Base-by-base conservation (phyloP, 306 rosid genomes). In the Sechiopsis laciniata region DNA sequence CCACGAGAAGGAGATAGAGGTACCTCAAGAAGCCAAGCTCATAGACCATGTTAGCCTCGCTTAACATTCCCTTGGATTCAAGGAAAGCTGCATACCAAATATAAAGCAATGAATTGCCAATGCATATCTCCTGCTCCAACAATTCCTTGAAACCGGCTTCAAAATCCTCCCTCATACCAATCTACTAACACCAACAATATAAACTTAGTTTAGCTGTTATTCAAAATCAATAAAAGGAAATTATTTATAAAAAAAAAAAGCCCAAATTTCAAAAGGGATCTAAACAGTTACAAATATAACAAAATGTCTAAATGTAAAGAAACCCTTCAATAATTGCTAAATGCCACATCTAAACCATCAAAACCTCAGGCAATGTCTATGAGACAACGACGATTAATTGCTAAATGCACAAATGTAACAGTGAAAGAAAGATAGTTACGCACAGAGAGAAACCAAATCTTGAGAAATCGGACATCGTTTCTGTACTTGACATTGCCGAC, bases 401-500 rank as follows among this genome's bases (percentile, higher is more conserved):
- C 22, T 48, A 22, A 68, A 48, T 12, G 3, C 40, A 46, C 73
- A 48, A 50, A 21, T 15, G 2, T 48, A 21, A 59, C 42, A 32
- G 54, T 2, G n/a, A 64, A 37, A 8, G 55, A 10, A 13, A 32
- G 22, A 72, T 29, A 62, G 60, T 37, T 72, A 46, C 54, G 19
- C 79, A 91, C 97, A 81, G 86, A 86, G 74, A 91, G 82, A 82
- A 89, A 79, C 91, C 97, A 89, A 72, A 91, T 85, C 87, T 86
- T 87, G 76, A 91, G 91, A 71, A 91, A 91, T 85, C 97, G 80
- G 81, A 75, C 48, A 78, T 89, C 97, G 62, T 85, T 74, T 57
- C 81, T 79, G 85, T 91, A 91, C n/a, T 42, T 86, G 45, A 21
- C 82, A 37, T 24, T 68, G 79, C 78, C 73, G 83, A 79, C 85